phyloP scores from a whole-genome alignment of 1,284 basidiomycete genomes.

The Apiotrichum siamense region DNA sequence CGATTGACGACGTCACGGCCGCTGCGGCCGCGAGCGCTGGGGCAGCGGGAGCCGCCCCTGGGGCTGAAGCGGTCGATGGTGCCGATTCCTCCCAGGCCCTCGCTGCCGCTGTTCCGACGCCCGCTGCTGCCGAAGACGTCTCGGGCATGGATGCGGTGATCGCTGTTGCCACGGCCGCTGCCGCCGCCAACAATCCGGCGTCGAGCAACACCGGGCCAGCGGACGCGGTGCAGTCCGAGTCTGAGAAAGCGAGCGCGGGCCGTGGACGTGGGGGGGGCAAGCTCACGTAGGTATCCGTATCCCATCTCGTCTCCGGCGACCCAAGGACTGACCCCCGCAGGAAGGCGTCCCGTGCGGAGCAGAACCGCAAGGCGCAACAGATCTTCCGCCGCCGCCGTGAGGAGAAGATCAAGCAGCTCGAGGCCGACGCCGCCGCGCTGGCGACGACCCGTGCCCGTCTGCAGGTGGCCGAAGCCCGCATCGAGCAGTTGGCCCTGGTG shows the following conservation, averaged over 20 bases:
- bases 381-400: slow-evolving; percentile 42
- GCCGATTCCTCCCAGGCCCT: not conserved
- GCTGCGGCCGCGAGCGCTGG: not conserved
- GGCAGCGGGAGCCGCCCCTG: no score
- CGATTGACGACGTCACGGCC: not conserved
- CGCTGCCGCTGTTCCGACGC: not conserved
- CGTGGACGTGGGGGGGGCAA: not conserved
- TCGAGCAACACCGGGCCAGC: not conserved
- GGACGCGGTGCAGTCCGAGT: not conserved
- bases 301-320: no score
- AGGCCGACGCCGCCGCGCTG: slow-evolving; percentile 30
- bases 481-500: slow-evolving; percentile 31
- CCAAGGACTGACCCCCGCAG: slow-evolving; percentile 7
- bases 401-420: slow-evolving; percentile 44
- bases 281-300: slow-evolving; percentile 5
- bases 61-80: no score
- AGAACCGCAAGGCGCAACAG: slow-evolving; percentile 46
- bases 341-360: slow-evolving; percentile 36
- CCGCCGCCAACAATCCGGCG: not conserved
- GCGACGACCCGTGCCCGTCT: slow-evolving; percentile 21
- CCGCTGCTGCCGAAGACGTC: not conserved
- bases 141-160: not conserved
- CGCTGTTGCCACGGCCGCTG: not conserved
- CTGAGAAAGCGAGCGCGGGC: not conserved
- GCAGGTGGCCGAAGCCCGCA: slow-evolving; percentile 23